A percentile compares a stretch with the other conserved stretches of the same genome.
These are phyloP conservation scores for Lactifluus echinatus DNA, from an alignment of 768 basidiomycete species.

Conservation along the genomic window DNA sequence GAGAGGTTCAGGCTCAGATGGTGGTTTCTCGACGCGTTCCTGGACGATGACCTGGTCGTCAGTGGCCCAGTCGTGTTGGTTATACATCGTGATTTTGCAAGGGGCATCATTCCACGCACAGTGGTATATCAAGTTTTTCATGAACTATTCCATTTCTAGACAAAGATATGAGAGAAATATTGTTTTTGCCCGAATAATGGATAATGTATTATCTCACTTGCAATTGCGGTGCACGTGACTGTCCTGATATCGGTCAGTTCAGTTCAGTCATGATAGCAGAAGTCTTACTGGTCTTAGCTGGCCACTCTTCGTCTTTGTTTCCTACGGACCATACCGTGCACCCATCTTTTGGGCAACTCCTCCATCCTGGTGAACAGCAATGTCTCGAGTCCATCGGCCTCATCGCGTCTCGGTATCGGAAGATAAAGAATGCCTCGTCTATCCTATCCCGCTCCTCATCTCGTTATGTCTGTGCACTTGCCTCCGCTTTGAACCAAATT, in stretches of 20 bases:
- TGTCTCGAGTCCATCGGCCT: conserved; percentile 71
- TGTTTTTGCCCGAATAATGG: too few species aligned
- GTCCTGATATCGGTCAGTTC: not conserved
- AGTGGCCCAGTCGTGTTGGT: not conserved
- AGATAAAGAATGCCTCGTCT: conserved; percentile 51
- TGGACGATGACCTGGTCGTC: not conserved
- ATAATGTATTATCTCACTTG: too few species aligned
- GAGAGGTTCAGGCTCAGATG: not conserved
- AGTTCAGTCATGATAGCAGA: conserved; percentile 71
- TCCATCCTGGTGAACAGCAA: conserved; percentile 86
- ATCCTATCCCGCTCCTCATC: conserved; percentile 49
- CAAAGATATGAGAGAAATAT: not conserved
- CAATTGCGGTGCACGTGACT: conserved; percentile 2
- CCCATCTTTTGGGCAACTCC: conserved; percentile 56
- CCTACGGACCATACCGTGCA: conserved; percentile 47
- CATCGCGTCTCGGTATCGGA: conserved; percentile 68
- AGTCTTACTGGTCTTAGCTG: conserved; percentile 76
- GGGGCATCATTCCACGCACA: not conserved
- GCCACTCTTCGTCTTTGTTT: conserved; percentile 83
- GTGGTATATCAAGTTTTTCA: too few species aligned
- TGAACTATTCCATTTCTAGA: too few species aligned
- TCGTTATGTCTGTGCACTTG: conserved; percentile 72
- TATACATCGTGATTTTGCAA: conserved; percentile 1
- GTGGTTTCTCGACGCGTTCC: not conserved
- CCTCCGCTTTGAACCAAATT: conserved; percentile 62